Base-by-base conservation (phyloP, 106 monocot genomes). In the Alisma plantagoaquatica region DNA sequence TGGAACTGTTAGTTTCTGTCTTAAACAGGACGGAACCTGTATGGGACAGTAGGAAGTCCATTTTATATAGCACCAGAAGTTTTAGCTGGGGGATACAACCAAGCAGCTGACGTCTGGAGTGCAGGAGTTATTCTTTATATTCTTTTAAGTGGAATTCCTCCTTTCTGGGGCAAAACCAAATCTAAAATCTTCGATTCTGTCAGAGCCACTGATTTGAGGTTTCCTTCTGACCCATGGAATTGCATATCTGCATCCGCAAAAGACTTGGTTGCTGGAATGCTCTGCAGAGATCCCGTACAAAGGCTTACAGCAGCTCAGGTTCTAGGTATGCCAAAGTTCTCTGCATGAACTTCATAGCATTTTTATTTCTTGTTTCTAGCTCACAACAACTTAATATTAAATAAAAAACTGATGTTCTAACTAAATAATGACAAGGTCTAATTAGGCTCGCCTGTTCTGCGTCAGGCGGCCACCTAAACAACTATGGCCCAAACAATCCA, bases 51-150 rank as follows among this genome's bases (percentile, higher is more conserved):
- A 15, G 94, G 94, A 2, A 94, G 94, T 61, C 94, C 94, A 2
- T 94, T 94, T 29, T 94, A 94, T 62, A 94, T 94, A 69, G 83
- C 94, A 18, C 94, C 94, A 2, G 94, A 94, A 54, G 94, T 94
- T 8, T 45, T 94, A 23, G 49, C 77, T 10, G 87, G 94, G 45
- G 94, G 87, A 10, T 94, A 94, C 53, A 94, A 77, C 43, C 75
- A 94, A 68, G 83, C 83, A 1, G 94, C 94, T 14, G 94, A 94
- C 69, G 73, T 94, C 16, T 93, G 93, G 93, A 86, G 86, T 67
- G 73, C 86, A 0, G 93, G 93, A 17, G 87, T 93, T 29, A 87
- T 94, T 66, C 64, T 94, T 2, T 87, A 94, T 68, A 81, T 94
- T 46, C 83, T 94, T 27, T 68, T 94, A 9, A 87, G 94, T 42